Percentiles rank a stretch among this genome's conserved stretches.
phyloP scores from a whole-genome alignment of 306 rosid genomes.

The Casuarina cunninghamiana region DNA sequence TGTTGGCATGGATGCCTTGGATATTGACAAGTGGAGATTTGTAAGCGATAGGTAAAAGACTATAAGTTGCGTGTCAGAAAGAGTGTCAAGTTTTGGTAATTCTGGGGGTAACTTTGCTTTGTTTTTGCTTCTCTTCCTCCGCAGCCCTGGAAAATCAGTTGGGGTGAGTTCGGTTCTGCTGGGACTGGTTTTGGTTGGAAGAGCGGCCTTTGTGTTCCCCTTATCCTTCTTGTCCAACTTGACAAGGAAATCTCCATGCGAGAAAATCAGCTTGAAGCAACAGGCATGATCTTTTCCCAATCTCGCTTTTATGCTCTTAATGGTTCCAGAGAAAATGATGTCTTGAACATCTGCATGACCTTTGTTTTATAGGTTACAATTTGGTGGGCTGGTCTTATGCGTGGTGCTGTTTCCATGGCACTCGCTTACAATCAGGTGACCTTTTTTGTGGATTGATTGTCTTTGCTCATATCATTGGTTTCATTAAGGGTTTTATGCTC shows the following conservation, averaged over 20 bases:
- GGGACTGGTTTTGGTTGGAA: constrained; percentile 83
- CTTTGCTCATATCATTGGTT: neutral
- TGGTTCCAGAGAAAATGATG: constrained; percentile 2
- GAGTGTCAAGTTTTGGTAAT: neutral
- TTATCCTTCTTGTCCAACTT: constrained; percentile 80
- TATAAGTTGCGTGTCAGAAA: neutral
- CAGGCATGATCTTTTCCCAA: constrained; percentile 56
- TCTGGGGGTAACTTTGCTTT: constrained; percentile 27
- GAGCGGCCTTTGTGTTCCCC: constrained; percentile 97
- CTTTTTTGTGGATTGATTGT: constrained; percentile 15
- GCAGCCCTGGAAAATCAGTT: constrained; percentile 80
- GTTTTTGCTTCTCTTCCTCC: constrained; percentile 10
- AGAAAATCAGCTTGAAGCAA: constrained; percentile 70
- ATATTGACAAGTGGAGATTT: constrained; percentile 92
- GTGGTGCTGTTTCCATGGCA: constrained; percentile 98
- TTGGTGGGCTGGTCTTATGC: constrained; percentile 99
- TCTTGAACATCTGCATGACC: neutral
- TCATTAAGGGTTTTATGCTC: neutral
- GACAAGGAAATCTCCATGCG: constrained; percentile 63
- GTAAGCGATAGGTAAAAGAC: constrained; percentile 68
- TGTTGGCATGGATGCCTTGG: constrained; percentile 98
- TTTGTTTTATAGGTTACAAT: constrained; percentile 65
- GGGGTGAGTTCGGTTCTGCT: constrained; percentile 81
- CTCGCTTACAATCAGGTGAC: constrained; percentile 91
- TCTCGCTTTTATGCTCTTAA: constrained; percentile 1